phyloP scores from a whole-genome alignment of 2,329 filamentous ascomycete species.

The Leptodontidium sp. region DNA sequence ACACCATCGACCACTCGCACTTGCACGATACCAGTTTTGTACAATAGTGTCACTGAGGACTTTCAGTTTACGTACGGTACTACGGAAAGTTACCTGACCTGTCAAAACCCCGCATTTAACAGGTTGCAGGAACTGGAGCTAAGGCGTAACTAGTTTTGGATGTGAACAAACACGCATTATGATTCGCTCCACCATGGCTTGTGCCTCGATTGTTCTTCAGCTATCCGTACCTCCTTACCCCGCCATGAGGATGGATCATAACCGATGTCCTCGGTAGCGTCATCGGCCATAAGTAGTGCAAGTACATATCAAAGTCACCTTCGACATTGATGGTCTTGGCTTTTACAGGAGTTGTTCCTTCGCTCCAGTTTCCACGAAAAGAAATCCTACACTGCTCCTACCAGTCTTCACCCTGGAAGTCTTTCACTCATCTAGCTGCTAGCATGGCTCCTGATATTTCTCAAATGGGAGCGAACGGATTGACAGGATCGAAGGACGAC shows the following conservation, averaged over 20 bases:
- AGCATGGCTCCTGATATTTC: constrained; percentile 37
- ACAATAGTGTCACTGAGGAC: too few relatives aligned
- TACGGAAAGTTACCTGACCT: neutral
- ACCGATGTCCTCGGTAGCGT: neutral
- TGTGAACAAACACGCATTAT: neutral
- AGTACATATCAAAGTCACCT: neutral
- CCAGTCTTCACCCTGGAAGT: neutral
- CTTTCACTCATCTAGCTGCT: neutral
- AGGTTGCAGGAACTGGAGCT: neutral
- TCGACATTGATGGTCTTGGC: too few relatives aligned
- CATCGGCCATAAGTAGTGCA: neutral
- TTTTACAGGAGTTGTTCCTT: too few relatives aligned
- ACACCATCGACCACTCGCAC: too few relatives aligned
- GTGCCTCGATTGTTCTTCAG: neutral
- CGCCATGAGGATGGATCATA: neutral
- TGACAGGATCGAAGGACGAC: neutral
- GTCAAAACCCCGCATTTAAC: neutral
- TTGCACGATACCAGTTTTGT: too few relatives aligned
- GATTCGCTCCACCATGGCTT: neutral
- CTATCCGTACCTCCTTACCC: neutral
- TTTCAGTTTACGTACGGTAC: neutral
- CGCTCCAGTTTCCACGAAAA: neutral
- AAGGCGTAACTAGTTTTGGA: neutral
- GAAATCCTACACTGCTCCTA: neutral
- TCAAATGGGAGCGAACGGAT: constrained; percentile 21